Conservation (phyloP, 139 green algal genomes). For the Astrephomene gubernaculifera region DNA sequence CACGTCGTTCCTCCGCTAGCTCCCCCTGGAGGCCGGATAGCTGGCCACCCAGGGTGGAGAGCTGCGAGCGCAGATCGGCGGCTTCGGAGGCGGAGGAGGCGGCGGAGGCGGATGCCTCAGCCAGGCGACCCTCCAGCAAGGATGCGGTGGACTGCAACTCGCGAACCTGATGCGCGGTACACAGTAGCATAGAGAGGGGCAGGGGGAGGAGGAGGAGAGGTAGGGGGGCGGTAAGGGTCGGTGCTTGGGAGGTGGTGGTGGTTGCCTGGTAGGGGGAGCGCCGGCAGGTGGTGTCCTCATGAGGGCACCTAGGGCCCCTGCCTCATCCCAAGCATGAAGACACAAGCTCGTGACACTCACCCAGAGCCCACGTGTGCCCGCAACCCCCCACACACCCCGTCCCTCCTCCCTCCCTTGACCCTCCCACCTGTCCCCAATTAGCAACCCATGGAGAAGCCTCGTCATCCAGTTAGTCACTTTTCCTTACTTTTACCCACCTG, state of each 20-base stretch:
- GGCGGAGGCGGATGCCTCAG: background rate
- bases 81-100: background rate
- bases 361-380: background rate
- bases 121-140: constrained; percentile 24
- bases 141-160: background rate
- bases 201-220: background rate
- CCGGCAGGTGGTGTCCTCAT: background rate
- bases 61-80: background rate
- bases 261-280: background rate
- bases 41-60: constrained; percentile 32
- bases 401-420: background rate
- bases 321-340: no score
- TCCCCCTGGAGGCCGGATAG: no score
- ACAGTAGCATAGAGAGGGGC: background rate
- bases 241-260: background rate
- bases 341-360: no score
- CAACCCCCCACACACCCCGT: background rate
- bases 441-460: background rate
- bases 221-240: background rate
- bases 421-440: background rate
- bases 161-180: constrained; percentile 11
- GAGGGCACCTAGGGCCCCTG: background rate
- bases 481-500: no score
- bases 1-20: constrained; percentile 32
- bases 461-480: no score